phyloP scores from a whole-genome alignment of 1,284 basidiomycete genomes.

The Heterobasidion annosum region DNA sequence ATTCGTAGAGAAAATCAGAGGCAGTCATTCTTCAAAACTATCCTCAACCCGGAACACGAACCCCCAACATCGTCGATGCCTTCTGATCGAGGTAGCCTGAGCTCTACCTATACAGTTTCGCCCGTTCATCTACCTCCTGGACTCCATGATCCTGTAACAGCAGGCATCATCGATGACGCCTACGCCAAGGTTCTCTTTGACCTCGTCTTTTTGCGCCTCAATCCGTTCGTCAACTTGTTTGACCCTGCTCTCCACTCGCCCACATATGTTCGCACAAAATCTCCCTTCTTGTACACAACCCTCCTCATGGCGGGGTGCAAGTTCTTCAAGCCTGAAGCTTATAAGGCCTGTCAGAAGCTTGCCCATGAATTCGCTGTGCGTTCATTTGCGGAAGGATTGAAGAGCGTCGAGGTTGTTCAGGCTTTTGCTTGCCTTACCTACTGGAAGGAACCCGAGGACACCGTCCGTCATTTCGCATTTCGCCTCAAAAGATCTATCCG shows the following conservation, averaged over 20 bases:
- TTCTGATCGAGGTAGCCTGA: constrained; percentile 15
- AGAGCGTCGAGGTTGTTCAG: constrained; percentile 75
- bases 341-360: constrained; percentile 57
- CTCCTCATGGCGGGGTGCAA: constrained; percentile 79
- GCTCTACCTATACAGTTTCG: constrained; percentile 9
- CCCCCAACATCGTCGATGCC: constrained; percentile 25
- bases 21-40: constrained; percentile 72
- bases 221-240: constrained; percentile 80
- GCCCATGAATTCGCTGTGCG: constrained; percentile 64
- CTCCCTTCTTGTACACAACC: constrained; percentile 73
- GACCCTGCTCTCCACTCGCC: constrained; percentile 72
- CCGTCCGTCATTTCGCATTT: constrained; percentile 32
- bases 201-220: constrained; percentile 67
- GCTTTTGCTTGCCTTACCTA: constrained; percentile 79
- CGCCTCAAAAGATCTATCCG: not conserved
- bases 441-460: constrained; percentile 80
- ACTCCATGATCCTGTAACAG: constrained; percentile 56
- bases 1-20: constrained; percentile 61
- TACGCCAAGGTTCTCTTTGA: constrained; percentile 66
- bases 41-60: constrained; percentile 62
- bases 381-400: constrained; percentile 69
- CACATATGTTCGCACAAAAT: constrained; percentile 63
- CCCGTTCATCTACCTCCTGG: constrained; percentile 18
- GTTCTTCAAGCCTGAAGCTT: constrained; percentile 69
- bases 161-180: constrained; percentile 57